These are phyloP conservation scores for Ceratorhiza oryzae-sativae DNA, from an alignment of 1,284 basidiomycete species.

Conservation along the genomic window DNA sequence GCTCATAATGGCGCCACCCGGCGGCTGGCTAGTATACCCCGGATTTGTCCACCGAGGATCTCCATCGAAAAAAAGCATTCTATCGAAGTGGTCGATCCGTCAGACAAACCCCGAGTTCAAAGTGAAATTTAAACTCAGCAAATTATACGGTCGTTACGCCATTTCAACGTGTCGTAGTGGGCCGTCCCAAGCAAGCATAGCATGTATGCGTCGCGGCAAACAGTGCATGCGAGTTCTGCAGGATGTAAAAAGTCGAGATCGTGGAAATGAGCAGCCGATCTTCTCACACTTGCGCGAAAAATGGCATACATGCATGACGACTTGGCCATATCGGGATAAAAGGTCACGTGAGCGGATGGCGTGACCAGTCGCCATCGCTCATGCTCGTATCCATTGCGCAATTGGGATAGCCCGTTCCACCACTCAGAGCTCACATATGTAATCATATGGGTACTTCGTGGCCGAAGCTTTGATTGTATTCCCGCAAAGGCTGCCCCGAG, in stretches of 20 bases:
- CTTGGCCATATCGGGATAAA: neutral
- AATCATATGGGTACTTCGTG: conserved; percentile 3
- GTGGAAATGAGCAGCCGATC: neutral
- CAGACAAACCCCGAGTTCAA: neutral
- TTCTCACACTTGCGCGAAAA: neutral
- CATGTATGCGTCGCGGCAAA: neutral
- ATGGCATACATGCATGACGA: neutral
- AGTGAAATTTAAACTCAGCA: neutral
- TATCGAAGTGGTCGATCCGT: neutral
- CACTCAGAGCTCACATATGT: conserved; percentile 13
- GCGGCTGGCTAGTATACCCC: neutral
- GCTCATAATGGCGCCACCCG: neutral
- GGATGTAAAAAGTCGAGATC: neutral
- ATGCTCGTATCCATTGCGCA: conserved; percentile 26
- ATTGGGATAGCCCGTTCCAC: conserved; percentile 25
- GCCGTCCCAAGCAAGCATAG: neutral
- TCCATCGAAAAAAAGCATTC: neutral
- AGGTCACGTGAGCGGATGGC: conserved; percentile 29
- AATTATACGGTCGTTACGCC: neutral
- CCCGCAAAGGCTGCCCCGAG: conserved; percentile 1
- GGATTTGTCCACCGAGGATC: neutral
- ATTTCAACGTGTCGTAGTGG: neutral
- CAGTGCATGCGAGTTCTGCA: neutral
- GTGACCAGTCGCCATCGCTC: conserved; percentile 33
- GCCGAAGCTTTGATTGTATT: conserved; percentile 28